Evolutionary conservation across 805 yeast species (phyloP), one percentile per base, ranked within the genome.

Genomic region (Candida boidinii): DNA sequence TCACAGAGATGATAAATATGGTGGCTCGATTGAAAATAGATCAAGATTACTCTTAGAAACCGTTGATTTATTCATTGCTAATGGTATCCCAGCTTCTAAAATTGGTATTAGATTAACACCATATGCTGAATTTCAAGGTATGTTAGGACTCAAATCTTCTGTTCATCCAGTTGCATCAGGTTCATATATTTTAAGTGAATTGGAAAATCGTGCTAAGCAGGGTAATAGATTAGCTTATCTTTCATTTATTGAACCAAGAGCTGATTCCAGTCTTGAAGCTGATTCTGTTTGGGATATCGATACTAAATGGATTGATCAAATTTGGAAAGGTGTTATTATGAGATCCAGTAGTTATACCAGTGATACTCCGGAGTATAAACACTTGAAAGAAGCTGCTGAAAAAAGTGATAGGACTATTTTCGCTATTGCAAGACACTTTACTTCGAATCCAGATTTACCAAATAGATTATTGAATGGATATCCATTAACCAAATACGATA

Each of bases 81-180:
- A 76, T 39, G 85, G 84, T 30, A n/a, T n/a, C n/a, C n/a, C n/a
- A 28, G 62, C 70, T 15, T 61, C 61, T 3, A 63, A 55, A 31
- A 53, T 66, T 28, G 76, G 67, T 27, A 43, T 74, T 31, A 58
- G 82, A 41, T 45, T 70, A 16, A 64, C 75, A 12, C 76, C 76
- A 12, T 62, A 52, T 48, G 62, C 66, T 37, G 37, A 44, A 17
- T 58, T 52, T 33, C 65, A 68, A 33, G 64, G 54, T 25, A 53
- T 38, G 13, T 49, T 54, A 30, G 70, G 68, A 36, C 51, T 33
- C 13, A 50, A 46, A 17, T 55, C 49, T 13, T 61, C 50, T 6
- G 51, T 57, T 14, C 47, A 47, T 33, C 51, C 59, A 13, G 32
- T 54, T 17, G 53, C 57, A 6, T 44, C 44, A 21, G 54, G 37